Evolutionary conservation across 31 red algal species (phyloP).

Genomic region (Asparagopsis taxiformis): DNA sequence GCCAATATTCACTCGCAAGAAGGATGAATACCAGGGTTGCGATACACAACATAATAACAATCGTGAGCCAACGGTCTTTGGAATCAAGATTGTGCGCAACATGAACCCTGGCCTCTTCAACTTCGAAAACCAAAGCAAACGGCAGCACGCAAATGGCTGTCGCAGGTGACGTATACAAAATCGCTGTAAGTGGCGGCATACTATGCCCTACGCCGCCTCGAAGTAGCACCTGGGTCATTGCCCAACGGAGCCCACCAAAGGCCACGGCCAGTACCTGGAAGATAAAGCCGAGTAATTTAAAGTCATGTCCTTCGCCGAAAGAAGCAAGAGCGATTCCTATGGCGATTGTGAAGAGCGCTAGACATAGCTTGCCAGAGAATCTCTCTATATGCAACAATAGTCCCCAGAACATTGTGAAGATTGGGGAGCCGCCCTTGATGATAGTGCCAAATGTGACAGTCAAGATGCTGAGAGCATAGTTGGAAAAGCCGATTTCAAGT

Average conservation of each 20-base stretch:
- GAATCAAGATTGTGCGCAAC: constrained; percentile 15
- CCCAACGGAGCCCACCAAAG: constrained; percentile 93
- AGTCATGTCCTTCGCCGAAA: constrained; percentile 70
- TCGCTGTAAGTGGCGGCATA: constrained; percentile 85
- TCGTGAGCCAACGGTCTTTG: constrained; percentile 25
- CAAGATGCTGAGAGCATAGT: constrained; percentile 86
- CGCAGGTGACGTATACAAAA: constrained; percentile 86
- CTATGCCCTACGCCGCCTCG: constrained; percentile 13
- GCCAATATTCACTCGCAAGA: constrained; percentile 91
- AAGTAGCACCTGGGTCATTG: constrained; percentile 88
- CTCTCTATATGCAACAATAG: constrained; percentile 75
- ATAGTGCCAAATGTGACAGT: constrained; percentile 97
- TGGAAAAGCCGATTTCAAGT: constrained; percentile 96
- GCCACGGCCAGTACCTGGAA: constrained; percentile 84
- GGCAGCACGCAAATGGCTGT: constrained; percentile 90
- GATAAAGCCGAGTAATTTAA: constrained; percentile 64
- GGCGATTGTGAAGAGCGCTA: constrained; percentile 70
- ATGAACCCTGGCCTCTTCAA: constrained; percentile 1
- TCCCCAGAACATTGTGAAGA: constrained; percentile 97
- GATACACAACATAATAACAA: constrained; percentile 52
- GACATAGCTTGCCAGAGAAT: constrained; percentile 70
- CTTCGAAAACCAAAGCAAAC: constrained; percentile 78
- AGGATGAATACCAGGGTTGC: constrained; percentile 88
- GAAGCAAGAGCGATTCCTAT: constrained; percentile 77
- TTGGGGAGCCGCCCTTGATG: constrained; percentile 92